phyloP scores from a whole-genome alignment of 352 stramenopile genomes.

The Phytophthora chlamydospora region DNA sequence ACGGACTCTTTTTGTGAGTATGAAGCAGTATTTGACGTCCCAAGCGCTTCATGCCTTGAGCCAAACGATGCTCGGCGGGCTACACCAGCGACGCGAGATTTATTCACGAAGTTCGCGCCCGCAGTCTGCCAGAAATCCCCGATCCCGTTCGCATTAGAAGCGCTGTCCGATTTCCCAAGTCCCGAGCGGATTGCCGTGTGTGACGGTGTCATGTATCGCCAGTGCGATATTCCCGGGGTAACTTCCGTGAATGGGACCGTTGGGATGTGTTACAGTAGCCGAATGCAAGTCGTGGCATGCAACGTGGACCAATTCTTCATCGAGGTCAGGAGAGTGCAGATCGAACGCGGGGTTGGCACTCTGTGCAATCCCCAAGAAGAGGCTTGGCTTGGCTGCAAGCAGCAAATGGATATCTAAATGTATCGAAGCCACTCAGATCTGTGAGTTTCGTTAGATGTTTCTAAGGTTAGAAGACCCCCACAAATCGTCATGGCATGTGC shows the following conservation, averaged over 20 bases:
- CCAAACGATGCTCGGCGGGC: conserved; percentile 14
- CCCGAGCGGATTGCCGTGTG: conserved; percentile 11
- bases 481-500: too few species aligned
- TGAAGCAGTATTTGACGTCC: conserved; percentile 11
- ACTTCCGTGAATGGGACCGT: conserved; percentile 9
- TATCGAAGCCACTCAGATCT: too few species aligned
- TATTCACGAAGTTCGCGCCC: conserved; percentile 17
- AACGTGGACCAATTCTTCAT: conserved; percentile 26
- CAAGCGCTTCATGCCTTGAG: conserved; percentile 15
- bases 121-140: conserved; percentile 19
- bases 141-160: conserved; percentile 12
- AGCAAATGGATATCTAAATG: background rate
- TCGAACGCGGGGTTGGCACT: conserved; percentile 14
- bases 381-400: conserved; percentile 29
- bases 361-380: conserved; percentile 17
- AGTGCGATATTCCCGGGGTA: conserved; percentile 25
- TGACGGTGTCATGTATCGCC: conserved; percentile 21
- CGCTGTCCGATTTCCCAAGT: conserved; percentile 13
- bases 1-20: conserved; percentile 16
- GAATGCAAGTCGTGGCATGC: conserved; percentile 34
- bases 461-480: too few species aligned
- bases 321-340: conserved; percentile 14
- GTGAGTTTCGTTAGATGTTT: too few species aligned
- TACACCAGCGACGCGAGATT: conserved; percentile 4
- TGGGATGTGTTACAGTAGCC: conserved; percentile 37